These are phyloP conservation scores for Silene coronaria DNA, from an alignment of 179 eudicot species.

Conservation along the genomic window DNA sequence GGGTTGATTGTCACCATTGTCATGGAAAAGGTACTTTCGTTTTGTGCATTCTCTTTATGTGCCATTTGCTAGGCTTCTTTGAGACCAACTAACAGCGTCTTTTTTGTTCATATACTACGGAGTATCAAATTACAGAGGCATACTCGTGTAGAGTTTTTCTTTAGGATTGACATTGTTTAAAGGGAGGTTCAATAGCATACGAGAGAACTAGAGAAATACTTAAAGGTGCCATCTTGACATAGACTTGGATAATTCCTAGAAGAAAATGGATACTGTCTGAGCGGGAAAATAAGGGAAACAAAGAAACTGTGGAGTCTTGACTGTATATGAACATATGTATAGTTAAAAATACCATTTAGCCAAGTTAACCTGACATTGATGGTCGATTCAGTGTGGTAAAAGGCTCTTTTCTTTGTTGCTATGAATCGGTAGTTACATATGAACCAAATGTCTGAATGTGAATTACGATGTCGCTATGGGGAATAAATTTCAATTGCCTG, in stretches of 20 bases:
- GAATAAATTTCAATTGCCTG: too few relatives aligned
- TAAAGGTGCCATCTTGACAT: background rate
- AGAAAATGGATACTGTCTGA: too few relatives aligned
- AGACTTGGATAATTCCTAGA: background rate
- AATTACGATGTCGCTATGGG: too few relatives aligned
- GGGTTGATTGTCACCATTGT: conserved; percentile 64
- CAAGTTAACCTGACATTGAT: too few relatives aligned
- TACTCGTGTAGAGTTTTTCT: background rate
- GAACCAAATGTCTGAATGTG: too few relatives aligned
- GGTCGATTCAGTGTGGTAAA: too few relatives aligned
- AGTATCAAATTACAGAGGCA: background rate
- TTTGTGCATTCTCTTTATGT: conserved; percentile 11
- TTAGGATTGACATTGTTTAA: background rate
- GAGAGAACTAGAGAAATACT: background rate
- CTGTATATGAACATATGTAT: too few relatives aligned
- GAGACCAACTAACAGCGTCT: background rate
- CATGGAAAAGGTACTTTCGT: conserved; percentile 55
- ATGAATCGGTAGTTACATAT: too few relatives aligned
- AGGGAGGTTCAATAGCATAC: background rate
- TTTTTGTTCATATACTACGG: background rate
- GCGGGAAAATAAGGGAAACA: too few relatives aligned
- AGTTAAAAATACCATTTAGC: too few relatives aligned
- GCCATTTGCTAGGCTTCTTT: background rate
- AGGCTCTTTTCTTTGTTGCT: too few relatives aligned
- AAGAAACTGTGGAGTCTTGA: too few relatives aligned